Evolutionary conservation across 140 eudicot genomes (phyloP), one percentile per base, ranked within the genome.

Genomic region (Cichorium intybus): DNA sequence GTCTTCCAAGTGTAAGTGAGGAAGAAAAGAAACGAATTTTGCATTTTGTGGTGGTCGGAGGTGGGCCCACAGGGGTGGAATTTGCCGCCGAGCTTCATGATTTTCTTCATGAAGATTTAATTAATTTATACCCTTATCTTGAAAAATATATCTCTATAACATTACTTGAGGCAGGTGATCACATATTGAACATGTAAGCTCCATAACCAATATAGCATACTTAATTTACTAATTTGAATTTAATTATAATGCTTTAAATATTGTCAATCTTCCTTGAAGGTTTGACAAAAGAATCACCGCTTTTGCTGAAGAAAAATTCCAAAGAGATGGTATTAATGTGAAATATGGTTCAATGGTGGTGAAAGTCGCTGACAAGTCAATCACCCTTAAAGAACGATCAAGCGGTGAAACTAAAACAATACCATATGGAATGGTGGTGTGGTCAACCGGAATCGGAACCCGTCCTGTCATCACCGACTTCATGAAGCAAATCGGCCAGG

Each of bases 21-120:
- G 90, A 81, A 33, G 95, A 88, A 54, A 88, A 75, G 82, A 84
- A 80, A 74, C 73, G 78, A 58, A 77, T 88, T 21, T 79, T 93
- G 57, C 99, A 93, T 73, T 93, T 93, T 71, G 97, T 93, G 46
- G 81, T 93, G 63, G 97, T 93, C 28, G 99, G 99, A 35, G 99
- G 99, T n/a, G 99, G 99, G 16, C 99, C 99, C 0, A 74, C 95
- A 0, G 99, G 99, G 33, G 99, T 93, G 49, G 99, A 93, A 77
- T 93, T 88, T 71, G 90, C 99, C 39, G 99, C 95, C 0, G 97
- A 85, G 64, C 95, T 93, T 69, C 97, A 91, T 73, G 98, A 92
- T 53, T 85, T 79, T 77, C 89, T 92, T 39, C 80, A 24, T 22
- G 89, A 88, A 61, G 99, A 93, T 54, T 55, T 93, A 12, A 68